Percentiles rank a stretch among this genome's conserved stretches.
These are phyloP conservation scores for Mycena kentingensis DNA, from an alignment of 768 basidiomycete genomes.

Conservation along the genomic window DNA sequence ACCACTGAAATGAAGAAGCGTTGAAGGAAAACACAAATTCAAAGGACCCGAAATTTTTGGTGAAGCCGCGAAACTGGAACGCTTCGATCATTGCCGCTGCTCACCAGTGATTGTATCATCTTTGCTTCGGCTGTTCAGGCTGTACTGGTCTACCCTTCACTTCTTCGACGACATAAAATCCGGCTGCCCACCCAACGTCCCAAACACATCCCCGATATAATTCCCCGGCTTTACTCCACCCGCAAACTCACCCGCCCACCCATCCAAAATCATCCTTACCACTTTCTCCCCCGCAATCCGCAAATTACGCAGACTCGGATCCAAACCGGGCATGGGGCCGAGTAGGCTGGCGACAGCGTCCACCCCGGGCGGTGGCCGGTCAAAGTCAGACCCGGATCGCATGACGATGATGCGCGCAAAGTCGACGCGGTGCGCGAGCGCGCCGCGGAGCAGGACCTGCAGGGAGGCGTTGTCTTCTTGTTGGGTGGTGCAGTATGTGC, in stretches of 20 bases:
- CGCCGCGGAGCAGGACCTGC: slow-evolving; percentile 39
- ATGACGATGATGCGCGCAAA: slow-evolving; percentile 40
- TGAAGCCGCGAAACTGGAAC: too few species aligned
- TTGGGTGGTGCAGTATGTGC: slow-evolving; percentile 34
- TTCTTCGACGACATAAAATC: too few species aligned
- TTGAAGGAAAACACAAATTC: too few species aligned
- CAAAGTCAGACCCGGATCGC: slow-evolving; percentile 40
- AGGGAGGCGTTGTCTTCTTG: slow-evolving; percentile 47
- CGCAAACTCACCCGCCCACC: slow-evolving; percentile 36
- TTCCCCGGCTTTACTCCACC: slow-evolving; percentile 33
- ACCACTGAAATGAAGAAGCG: too few species aligned
- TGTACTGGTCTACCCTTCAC: too few species aligned
- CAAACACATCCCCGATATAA: slow-evolving; percentile 33
- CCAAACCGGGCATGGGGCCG: slow-evolving; percentile 33
- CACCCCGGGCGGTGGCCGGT: slow-evolving; percentile 27
- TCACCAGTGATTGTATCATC: too few species aligned
- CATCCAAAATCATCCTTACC: slow-evolving; percentile 36
- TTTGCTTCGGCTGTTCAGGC: too few species aligned
- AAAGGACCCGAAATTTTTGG: too few species aligned
- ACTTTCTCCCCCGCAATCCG: slow-evolving; percentile 38
- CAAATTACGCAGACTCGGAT: slow-evolving; percentile 37
- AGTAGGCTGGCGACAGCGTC: slow-evolving; percentile 31
- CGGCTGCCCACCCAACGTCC: slow-evolving; percentile 29
- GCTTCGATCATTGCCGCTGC: too few species aligned
- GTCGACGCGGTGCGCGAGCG: slow-evolving; percentile 27